Percentiles rank a stretch among this genome's conserved stretches.
phyloP scores from a whole-genome alignment of 345 rosid species.

The Rhodomyrtus tomentosa region DNA sequence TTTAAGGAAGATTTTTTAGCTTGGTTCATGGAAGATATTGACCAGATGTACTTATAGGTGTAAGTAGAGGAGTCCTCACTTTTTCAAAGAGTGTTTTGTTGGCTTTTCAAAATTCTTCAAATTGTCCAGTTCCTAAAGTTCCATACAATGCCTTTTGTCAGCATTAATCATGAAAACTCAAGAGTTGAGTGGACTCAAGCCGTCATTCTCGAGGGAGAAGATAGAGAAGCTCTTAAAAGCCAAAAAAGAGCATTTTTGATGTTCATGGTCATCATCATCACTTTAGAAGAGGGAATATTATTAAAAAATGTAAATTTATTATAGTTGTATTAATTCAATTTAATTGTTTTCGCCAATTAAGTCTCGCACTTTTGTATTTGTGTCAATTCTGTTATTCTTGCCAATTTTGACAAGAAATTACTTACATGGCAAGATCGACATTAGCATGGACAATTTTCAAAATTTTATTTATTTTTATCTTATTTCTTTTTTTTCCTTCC shows the following conservation, averaged over 20 bases:
- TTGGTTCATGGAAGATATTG: neutral
- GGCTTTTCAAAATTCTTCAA: neutral
- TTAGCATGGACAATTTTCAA: too few species aligned
- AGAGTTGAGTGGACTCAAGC: neutral
- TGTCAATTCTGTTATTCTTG: rapidly evolving
- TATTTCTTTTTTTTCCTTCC: too few species aligned
- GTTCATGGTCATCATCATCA: neutral
- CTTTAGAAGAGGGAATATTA: neutral
- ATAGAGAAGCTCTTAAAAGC: neutral
- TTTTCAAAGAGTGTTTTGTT: neutral
- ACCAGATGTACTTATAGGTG: neutral
- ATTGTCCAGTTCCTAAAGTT: neutral
- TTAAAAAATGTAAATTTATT: too few species aligned
- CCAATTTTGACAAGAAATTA: too few species aligned
- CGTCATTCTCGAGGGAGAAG: neutral
- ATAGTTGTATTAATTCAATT: too few species aligned
- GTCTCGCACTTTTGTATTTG: too few species aligned
- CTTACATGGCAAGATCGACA: too few species aligned
- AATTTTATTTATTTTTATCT: too few species aligned
- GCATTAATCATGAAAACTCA: neutral
- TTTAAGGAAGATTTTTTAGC: neutral
- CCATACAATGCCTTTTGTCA: neutral
- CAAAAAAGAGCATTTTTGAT: neutral
- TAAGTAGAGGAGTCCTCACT: neutral
- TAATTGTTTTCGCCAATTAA: too few species aligned